phyloP scores from a whole-genome alignment of 2,329 filamentous ascomycete species.

The Eutypella sp. region DNA sequence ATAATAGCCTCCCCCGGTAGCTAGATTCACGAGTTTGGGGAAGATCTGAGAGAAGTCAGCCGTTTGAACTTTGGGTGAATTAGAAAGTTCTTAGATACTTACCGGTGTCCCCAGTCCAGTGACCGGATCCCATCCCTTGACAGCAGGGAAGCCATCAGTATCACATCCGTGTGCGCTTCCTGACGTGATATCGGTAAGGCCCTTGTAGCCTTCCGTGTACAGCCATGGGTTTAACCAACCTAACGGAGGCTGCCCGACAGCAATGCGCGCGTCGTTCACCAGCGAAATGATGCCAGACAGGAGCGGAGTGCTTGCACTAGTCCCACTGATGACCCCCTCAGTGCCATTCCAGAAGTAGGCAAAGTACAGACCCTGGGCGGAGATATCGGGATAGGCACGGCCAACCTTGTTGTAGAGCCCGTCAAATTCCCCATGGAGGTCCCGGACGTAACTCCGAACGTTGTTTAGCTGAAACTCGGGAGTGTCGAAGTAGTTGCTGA shows the following conservation, averaged over 20 bases:
- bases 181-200: conserved; percentile 34
- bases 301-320: conserved; percentile 50
- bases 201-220: conserved; percentile 29
- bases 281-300: conserved; percentile 53
- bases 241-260: conserved; percentile 38
- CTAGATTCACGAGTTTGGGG: conserved; percentile 21
- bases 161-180: conserved; percentile 35
- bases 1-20: conserved; percentile 19
- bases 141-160: conserved; percentile 22
- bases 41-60: conserved; percentile 13
- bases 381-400: conserved; percentile 42
- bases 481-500: conserved; percentile 40
- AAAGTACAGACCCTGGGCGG: conserved; percentile 27
- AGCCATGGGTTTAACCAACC: conserved; percentile 42
- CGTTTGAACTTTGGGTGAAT: not conserved
- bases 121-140: conserved; percentile 31
- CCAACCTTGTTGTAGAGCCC: conserved; percentile 38
- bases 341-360: conserved; percentile 30
- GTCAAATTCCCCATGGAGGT: conserved; percentile 38
- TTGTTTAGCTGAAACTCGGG: conserved; percentile 36
- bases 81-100: conserved; percentile 5
- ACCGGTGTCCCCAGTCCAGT: conserved; percentile 31
- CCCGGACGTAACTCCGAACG: conserved; percentile 33
- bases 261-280: conserved; percentile 56
- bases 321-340: conserved; percentile 39